phyloP scores from a whole-genome alignment of 2,329 filamentous ascomycete genomes.

The Penicillium sp. region DNA sequence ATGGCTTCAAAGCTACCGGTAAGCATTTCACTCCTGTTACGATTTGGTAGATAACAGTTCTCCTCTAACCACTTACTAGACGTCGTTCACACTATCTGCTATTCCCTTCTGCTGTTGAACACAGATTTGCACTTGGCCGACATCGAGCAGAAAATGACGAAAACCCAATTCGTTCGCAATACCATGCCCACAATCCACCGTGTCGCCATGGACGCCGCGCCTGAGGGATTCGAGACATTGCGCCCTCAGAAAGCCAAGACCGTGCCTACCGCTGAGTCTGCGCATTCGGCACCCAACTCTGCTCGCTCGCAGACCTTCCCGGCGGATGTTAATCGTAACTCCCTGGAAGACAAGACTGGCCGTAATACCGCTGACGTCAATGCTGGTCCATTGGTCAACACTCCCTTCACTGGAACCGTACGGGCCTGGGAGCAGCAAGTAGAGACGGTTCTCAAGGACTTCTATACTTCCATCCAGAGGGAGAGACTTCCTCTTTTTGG shows the following conservation, averaged over 20 bases:
- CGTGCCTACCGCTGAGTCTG: slow-evolving; percentile 38
- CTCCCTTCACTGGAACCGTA: slow-evolving; percentile 71
- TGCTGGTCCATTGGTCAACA: slow-evolving; percentile 72
- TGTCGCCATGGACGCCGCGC: slow-evolving; percentile 70
- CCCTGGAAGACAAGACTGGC: slow-evolving; percentile 25
- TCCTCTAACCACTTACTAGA: slow-evolving; percentile 57
- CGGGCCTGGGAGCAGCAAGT: slow-evolving; percentile 86
- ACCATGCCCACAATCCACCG: slow-evolving; percentile 87
- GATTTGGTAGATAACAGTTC: not conserved
- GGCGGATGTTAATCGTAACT: slow-evolving; percentile 13
- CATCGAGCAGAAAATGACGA: slow-evolving; percentile 95
- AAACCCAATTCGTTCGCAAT: slow-evolving; percentile 92
- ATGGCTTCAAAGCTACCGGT: slow-evolving; percentile 90
- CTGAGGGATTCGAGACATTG: slow-evolving; percentile 64
- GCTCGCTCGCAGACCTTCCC: slow-evolving; percentile 26
- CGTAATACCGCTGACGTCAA: slow-evolving; percentile 32
- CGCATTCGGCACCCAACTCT: slow-evolving; percentile 19
- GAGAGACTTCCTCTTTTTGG: slow-evolving; percentile 86
- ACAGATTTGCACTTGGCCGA: slow-evolving; percentile 95
- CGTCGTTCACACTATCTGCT: slow-evolving; percentile 95
- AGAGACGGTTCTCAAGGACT: slow-evolving; percentile 87
- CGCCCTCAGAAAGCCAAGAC: slow-evolving; percentile 35
- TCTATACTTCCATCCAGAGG: slow-evolving; percentile 85
- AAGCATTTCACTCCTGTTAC: slow-evolving; percentile 37
- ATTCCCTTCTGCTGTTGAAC: slow-evolving; percentile 91